Evolutionary conservation across 495 filamentous ascomycete species (phyloP).

Genomic region (Neurospora intermedia): DNA sequence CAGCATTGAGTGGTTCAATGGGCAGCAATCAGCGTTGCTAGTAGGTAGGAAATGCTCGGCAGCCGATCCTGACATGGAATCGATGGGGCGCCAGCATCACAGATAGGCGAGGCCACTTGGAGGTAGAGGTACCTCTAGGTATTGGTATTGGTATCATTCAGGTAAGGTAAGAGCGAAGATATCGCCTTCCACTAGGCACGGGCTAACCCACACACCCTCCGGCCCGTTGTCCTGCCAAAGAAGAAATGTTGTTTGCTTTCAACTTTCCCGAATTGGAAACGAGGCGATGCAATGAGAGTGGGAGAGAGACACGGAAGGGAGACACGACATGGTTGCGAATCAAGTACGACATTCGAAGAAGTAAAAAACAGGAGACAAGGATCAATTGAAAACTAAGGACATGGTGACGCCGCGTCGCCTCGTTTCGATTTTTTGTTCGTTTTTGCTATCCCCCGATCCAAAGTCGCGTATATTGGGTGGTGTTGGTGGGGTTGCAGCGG

Average conservation of each 20-base stretch:
- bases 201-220: background rate
- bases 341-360: background rate
- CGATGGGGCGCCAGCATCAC: background rate
- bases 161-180: background rate
- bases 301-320: background rate
- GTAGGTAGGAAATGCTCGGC: background rate
- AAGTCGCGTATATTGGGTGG: background rate
- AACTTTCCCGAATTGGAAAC: background rate
- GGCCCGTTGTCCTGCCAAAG: conserved; percentile 4
- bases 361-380: background rate
- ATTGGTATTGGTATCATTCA: background rate
- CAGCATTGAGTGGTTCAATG: background rate
- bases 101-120: background rate
- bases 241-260: conserved; percentile 3
- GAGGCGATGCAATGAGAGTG: background rate
- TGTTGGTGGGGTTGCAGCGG: conserved; percentile 1
- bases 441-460: background rate
- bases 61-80: background rate
- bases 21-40: background rate
- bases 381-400: background rate
- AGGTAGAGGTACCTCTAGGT: background rate
- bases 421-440: background rate
- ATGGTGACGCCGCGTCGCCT: conserved; percentile 2
- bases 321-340: background rate
- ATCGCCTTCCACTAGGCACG: background rate